Evolutionary conservation across 108 stramenopile species (phyloP).

Genomic region (Fragilariopsis cylindrus): DNA sequence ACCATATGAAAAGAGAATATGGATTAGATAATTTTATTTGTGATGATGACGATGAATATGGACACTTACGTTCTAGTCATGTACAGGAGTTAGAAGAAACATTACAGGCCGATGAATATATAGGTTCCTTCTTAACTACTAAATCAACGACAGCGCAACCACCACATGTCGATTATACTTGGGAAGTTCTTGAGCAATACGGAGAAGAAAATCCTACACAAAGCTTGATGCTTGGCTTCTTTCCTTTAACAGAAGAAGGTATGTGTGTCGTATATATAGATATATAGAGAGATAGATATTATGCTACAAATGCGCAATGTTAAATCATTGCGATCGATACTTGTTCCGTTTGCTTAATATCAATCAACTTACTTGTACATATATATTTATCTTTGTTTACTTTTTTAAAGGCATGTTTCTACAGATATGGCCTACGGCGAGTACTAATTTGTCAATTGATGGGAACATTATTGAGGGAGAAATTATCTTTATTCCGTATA

Average conservation of each 20-base stretch:
- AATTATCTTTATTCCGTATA: constrained; percentile 60
- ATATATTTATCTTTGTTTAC: too few relatives aligned
- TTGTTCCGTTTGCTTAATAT: too few relatives aligned
- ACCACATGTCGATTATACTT: constrained; percentile 77
- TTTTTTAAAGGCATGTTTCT: background rate
- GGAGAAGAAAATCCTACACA: constrained; percentile 6
- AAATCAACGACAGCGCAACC: constrained; percentile 56
- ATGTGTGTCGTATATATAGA: constrained; percentile 9
- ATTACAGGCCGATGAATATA: constrained; percentile 21
- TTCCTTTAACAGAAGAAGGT: constrained; percentile 63
- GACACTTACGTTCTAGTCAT: background rate
- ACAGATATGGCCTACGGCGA: constrained; percentile 10
- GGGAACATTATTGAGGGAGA: constrained; percentile 22
- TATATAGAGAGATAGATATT: background rate
- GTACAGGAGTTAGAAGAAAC: constrained; percentile 25
- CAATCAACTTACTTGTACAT: too few relatives aligned
- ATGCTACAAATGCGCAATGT: too few relatives aligned
- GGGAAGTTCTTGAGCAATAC: constrained; percentile 41
- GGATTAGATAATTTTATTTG: background rate
- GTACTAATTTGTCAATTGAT: background rate
- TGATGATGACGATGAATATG: background rate
- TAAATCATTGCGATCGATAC: too few relatives aligned
- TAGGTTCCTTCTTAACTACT: constrained; percentile 60
- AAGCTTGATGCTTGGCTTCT: constrained; percentile 53
- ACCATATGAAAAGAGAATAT: constrained; percentile 45